These are phyloP conservation scores for Apiotrichum sp. DNA, from an alignment of 1,284 basidiomycete genomes.

Conservation along the genomic window DNA sequence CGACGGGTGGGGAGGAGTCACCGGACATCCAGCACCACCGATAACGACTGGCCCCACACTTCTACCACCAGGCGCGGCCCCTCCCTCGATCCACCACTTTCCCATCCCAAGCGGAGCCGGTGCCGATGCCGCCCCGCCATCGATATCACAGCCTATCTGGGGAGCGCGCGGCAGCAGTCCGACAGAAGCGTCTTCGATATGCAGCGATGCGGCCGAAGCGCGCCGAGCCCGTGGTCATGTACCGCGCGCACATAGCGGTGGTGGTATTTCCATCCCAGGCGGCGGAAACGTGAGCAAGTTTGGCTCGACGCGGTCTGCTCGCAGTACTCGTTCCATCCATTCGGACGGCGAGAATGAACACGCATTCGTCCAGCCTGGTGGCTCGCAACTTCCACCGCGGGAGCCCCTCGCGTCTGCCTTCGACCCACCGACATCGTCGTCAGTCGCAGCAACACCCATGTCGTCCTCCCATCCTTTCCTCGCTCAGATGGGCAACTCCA, in stretches of 20 bases:
- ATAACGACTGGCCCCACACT: background rate
- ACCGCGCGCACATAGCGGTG: background rate
- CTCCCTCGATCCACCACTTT: background rate
- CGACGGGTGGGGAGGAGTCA: background rate
- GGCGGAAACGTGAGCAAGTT: background rate
- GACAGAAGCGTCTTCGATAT: no score
- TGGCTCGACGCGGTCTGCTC: background rate
- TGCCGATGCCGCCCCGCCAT: no score
- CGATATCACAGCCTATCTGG: no score
- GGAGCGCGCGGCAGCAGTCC: no score
- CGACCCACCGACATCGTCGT: background rate
- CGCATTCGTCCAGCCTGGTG: background rate
- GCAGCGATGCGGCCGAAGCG: background rate
- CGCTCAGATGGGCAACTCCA: background rate
- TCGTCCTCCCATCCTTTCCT: background rate
- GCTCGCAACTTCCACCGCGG: background rate
- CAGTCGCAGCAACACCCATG: background rate
- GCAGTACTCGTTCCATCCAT: background rate
- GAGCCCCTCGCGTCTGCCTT: background rate
- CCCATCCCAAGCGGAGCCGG: no score
- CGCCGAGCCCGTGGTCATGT: background rate
- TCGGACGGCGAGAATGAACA: background rate
- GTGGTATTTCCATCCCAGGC: background rate
- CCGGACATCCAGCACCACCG: background rate
- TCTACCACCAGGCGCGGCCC: background rate